These are phyloP conservation scores for Logfia minima DNA, from an alignment of 129 eudicot genomes.

Conservation along the genomic window DNA sequence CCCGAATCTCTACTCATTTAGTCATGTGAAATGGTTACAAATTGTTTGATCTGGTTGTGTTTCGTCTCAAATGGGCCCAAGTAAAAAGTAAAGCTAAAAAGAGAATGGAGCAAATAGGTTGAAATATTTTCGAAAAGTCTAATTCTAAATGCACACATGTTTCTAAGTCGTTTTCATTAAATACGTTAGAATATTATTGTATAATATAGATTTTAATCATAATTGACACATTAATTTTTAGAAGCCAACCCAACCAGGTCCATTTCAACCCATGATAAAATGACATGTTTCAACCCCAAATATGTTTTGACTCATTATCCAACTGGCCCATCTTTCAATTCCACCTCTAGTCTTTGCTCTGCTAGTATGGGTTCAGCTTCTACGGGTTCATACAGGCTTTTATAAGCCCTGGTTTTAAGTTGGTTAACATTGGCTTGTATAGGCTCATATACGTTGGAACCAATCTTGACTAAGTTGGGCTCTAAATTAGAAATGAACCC, in stretches of 20 bases:
- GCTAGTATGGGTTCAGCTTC: neutral
- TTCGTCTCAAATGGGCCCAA: neutral
- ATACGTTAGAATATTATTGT: no score
- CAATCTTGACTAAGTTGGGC: neutral
- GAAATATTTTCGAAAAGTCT: neutral
- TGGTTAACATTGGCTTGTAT: neutral
- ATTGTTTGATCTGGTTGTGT: neutral
- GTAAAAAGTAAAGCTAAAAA: neutral
- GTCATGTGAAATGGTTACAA: neutral
- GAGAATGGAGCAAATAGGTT: neutral
- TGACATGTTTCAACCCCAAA: neutral
- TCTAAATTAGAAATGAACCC: neutral
- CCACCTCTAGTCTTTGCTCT: neutral
- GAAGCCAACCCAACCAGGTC: neutral
- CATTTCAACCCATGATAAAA: neutral
- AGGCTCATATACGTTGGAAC: neutral
- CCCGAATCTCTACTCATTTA: slow-evolving; percentile 5
- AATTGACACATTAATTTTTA: neutral
- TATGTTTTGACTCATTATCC: neutral
- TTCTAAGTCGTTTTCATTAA: neutral
- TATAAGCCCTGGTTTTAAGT: neutral
- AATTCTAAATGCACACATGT: neutral
- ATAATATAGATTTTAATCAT: neutral
- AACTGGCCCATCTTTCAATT: neutral
- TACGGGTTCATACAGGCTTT: neutral